Evolutionary conservation across 805 yeast species (phyloP), one percentile per base, ranked within the genome.

Genomic region (Grigorovia yakushimaensis): DNA sequence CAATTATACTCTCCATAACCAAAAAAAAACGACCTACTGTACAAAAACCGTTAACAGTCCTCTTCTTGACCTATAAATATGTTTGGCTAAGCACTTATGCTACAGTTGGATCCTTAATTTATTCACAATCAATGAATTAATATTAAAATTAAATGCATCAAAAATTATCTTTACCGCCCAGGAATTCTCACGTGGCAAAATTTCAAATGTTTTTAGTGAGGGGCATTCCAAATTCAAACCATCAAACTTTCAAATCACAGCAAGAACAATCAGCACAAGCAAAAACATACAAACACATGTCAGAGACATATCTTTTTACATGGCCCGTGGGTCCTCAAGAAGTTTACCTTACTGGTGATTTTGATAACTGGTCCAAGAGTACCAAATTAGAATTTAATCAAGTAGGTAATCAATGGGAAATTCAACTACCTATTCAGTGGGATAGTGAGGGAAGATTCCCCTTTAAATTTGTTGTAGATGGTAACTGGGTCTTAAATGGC

Each of bases 341-440:
- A 24, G 88, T 83, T 47, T 68, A 74, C 51, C 77, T 82, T 44
- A 81, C 88, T 23, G 89, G 89, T 50, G 73, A 79, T 44, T 81
- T 81, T 57, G 85, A 81, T 58, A 70, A 76, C 58, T 82, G 89
- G 89, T 56, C 73, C 38, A 74, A 77, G 49, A 62, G 78, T 1
- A 65, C 76, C 17, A 76, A 72, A 55, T 85, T 84, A 19, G 36
- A 21, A 18, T 38, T 44, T 78, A n/a, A 79, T 78, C 55, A 72
- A 72, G 45, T 65, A 77, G 52, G 71, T 78, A 5, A 39, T 17
- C n/a, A 10, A 7, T 45, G 22, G 24, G 43, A 39, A 18, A 22
- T 30, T 8, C 23, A 20, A 10, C 40, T 45, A 23, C 47, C 47
- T 8, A 40, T 40, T 20, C 17, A 38, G 3, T 11, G 33, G 19